Base-by-base conservation (phyloP, 139 green algal genomes). In the Auxenochlorella pyrenoidosa region DNA sequence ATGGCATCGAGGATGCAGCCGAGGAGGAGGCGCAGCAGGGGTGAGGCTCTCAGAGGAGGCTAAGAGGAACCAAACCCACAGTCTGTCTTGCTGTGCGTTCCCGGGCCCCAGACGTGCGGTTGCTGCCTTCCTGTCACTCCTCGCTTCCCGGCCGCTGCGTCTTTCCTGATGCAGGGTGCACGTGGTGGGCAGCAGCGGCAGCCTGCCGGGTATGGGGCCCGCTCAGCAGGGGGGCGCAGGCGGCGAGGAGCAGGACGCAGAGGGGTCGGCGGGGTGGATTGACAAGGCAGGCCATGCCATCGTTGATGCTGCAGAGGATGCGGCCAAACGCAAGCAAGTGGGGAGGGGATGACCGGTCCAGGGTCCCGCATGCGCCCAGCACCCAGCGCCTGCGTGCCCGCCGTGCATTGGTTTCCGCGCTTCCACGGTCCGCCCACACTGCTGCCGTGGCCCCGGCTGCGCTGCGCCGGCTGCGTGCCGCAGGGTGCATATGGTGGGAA, bases 401-500 rank as follows among this genome's bases (percentile, higher is more conserved):
- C n/a, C n/a, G n/a, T n/a, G n/a, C n/a, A n/a, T n/a, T n/a, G n/a
- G n/a, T n/a, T n/a, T n/a, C n/a, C n/a, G n/a, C n/a, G n/a, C n/a
- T n/a, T n/a, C n/a, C n/a, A n/a, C n/a, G n/a, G n/a, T n/a, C n/a
- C n/a, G n/a, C n/a, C n/a, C n/a, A n/a, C n/a, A n/a, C n/a, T n/a
- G n/a, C n/a, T 66, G 36, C 51, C 12, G 13, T n/a, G 10, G 26
- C 43, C 19, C 51, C 40, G 21, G 41, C 73, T 38, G 28, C 6
- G 18, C 40, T 79, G 34, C 72, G 36, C 19, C 13, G 59, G 43
- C 59, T 66, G 30, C 21, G 8, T 3, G 18, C 15, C 70, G 65
- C 81, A 81, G 68, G 47, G 82, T 87, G 68, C 68, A 80, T 34
- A 80, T 87, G 2, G 82, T 87, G 82, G 82, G 82, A 44, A 72